Evolutionary conservation across 148 eudicot species (phyloP).

Genomic region (Polygonum maritimum): DNA sequence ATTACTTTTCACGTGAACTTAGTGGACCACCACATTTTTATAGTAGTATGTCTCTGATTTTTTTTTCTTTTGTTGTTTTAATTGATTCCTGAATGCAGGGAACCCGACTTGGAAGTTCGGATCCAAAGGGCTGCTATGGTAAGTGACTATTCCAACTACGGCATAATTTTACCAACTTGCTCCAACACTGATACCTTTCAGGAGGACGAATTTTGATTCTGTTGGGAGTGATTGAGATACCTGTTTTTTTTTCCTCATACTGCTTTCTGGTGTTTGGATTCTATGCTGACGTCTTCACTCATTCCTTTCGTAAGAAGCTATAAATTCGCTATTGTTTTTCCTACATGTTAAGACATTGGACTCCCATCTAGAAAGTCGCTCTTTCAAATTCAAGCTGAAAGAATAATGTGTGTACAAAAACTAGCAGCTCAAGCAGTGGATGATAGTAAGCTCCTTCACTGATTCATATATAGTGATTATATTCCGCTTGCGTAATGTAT

Average conservation of each 20-base stretch:
- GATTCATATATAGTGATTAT: no score
- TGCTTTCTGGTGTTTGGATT: background rate
- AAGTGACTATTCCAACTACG: conserved; percentile 25
- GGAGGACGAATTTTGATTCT: background rate
- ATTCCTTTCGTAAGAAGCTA: background rate
- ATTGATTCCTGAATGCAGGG: conserved; percentile 48
- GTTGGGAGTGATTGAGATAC: background rate
- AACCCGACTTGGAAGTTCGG: conserved; percentile 95
- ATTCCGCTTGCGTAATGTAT: background rate
- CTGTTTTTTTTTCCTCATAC: background rate
- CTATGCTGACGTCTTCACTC: background rate
- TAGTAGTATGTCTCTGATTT: background rate
- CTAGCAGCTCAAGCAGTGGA: conserved; percentile 64
- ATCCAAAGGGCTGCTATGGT: conserved; percentile 98
- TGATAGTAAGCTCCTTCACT: conserved; percentile 52
- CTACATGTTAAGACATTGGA: conserved; percentile 63
- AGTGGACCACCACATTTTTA: background rate
- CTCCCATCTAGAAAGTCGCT: conserved; percentile 98
- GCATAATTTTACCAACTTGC: background rate
- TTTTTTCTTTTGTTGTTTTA: background rate
- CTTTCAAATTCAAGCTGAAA: conserved; percentile 97
- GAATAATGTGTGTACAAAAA: conserved; percentile 75
- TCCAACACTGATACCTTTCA: background rate
- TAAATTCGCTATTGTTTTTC: background rate
- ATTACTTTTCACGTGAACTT: background rate